Evolutionary conservation across 129 eudicot species (phyloP).

Genomic region (Rutidosis leptorrhynchoides): DNA sequence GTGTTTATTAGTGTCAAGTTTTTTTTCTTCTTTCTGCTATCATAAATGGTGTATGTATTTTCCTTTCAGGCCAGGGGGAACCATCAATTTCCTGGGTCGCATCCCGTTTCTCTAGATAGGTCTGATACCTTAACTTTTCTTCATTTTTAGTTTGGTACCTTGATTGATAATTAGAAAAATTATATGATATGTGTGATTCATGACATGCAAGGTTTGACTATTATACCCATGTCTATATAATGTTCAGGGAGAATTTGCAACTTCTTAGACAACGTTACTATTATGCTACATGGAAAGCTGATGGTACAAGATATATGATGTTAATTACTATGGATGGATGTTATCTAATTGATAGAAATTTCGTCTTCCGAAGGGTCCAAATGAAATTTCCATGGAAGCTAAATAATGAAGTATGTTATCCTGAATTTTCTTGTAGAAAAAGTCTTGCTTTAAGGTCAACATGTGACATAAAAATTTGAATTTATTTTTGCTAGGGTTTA

Average conservation of each 20-base stretch:
- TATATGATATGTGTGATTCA: too few species aligned
- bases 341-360: conserved; percentile 84
- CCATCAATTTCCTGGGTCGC: conserved; percentile 92
- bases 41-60: conserved; percentile 16
- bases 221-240: neutral
- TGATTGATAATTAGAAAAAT: too few species aligned
- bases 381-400: conserved; percentile 96
- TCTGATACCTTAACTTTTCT: conserved; percentile 25
- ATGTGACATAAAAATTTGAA: conserved; percentile 20
- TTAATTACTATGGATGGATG: conserved; percentile 89
- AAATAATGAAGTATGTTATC: conserved; percentile 64
- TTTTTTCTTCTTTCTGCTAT: conserved; percentile 4
- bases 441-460: conserved; percentile 4
- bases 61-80: conserved; percentile 69
- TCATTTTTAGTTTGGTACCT: conserved; percentile 13
- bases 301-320: conserved; percentile 99
- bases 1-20: neutral
- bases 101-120: conserved; percentile 99
- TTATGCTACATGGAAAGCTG: conserved; percentile 99
- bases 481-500: conserved; percentile 50
- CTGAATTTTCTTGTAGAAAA: conserved; percentile 11
- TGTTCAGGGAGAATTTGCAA: conserved; percentile 85
- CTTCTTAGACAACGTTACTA: conserved; percentile 93
- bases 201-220: too few species aligned
- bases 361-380: conserved; percentile 91